Base-by-base conservation (phyloP, 2,329 filamentous ascomycete genomes). In the Arachnomyces sp. region DNA sequence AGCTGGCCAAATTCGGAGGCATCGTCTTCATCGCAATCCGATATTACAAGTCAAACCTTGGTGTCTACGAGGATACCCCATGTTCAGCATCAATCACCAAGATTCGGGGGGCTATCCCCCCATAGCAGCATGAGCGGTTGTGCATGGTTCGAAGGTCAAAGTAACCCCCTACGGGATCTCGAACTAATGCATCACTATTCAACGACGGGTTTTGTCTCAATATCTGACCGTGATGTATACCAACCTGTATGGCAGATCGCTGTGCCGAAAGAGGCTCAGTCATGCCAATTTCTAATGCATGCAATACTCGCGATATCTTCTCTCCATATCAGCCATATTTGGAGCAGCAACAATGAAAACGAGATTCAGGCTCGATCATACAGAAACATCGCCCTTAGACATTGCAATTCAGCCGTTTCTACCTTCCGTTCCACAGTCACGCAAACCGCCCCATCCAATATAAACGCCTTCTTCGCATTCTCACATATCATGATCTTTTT, bases 301-400 rank as follows among this genome's bases (percentile, higher is more conserved):
- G 38, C 49, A n/a, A 35, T 54, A 12, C 48, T 56, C 7, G 52
- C 53, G 9, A 29, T 47, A 15, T 51, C 52, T 4, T 49, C 53
- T 13, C 46, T 53, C 1, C 51, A 56, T 37, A 44, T 54, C n/a
- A 37, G 37, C 5, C 34, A 51, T 34, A 35, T 36, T 13, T 36
- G 33, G 3, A 37, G 40, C 7, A 33, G 25, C 4, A 25, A 16
- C 3, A 16, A 29, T 13, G 7, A n/a, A 6, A 25, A 16, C 3
- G 16, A 29, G 13, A 7, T 12, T 4, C 11, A 34, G 13, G 33
- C 29, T 7, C 37, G 34, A 13, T 11, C 21, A 7, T 46, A 46
- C 34, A 42, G 35, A 14, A 37, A 46, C 18, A 14, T 38, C 14
- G 44, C 44, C 2, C 39, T 36, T n/a, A 40, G 31, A 29, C 44